Conservation (phyloP, 352 stramenopile genomes). For the Phytopythium aichiense region DNA sequence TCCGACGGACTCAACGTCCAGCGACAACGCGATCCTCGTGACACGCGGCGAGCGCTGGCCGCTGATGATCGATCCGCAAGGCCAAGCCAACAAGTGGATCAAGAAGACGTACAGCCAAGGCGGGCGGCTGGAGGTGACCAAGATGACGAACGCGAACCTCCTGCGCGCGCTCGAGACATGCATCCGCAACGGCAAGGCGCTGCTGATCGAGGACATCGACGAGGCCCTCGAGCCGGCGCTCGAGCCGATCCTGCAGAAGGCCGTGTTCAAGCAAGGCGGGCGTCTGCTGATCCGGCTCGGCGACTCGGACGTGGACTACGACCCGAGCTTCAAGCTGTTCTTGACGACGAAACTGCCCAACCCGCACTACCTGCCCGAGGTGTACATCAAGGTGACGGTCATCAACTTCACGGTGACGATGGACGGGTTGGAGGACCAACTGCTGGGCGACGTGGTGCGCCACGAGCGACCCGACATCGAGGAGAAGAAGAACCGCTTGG, state of each 20-base stretch:
- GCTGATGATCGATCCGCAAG: constrained; percentile 94
- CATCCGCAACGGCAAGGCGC: constrained; percentile 87
- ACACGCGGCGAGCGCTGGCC: constrained; percentile 90
- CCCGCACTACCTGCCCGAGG: constrained; percentile 92
- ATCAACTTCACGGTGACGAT: constrained; percentile 97
- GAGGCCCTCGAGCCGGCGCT: constrained; percentile 90
- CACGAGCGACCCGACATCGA: constrained; percentile 92
- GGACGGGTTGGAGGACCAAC: constrained; percentile 90
- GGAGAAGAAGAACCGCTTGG: constrained; percentile 91
- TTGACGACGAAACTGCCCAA: constrained; percentile 94
- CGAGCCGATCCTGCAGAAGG: constrained; percentile 91
- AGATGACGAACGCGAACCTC: constrained; percentile 91
- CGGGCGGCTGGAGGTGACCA: constrained; percentile 70
- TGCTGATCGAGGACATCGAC: constrained; percentile 93
- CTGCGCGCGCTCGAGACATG: constrained; percentile 89
- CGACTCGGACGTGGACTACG: constrained; percentile 93
- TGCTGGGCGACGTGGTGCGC: constrained; percentile 91
- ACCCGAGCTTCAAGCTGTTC: constrained; percentile 89
- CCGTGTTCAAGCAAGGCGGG: constrained; percentile 90
- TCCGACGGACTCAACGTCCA: constrained; percentile 90
- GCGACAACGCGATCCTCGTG: constrained; percentile 92
- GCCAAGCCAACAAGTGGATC: constrained; percentile 94
- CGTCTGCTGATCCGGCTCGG: constrained; percentile 87
- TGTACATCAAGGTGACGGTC: constrained; percentile 96
- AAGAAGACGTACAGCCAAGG: constrained; percentile 79